Base-by-base conservation (phyloP, 345 rosid genomes). In the Cardamine chenopodiifolia region DNA sequence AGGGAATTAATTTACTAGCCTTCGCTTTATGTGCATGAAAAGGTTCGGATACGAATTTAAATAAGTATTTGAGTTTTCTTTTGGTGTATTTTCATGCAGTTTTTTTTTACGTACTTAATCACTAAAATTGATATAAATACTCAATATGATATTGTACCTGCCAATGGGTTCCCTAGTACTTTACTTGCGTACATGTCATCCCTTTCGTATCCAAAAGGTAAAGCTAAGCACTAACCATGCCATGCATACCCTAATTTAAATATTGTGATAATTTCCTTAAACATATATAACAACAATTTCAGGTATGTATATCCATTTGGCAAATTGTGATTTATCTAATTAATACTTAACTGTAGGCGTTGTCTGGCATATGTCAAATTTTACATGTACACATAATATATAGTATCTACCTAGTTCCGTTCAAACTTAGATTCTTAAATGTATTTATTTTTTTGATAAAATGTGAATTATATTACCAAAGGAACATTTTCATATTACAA, bases 161-260 rank as follows among this genome's bases (percentile, higher is more conserved):
- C 64, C 79, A 61, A 68, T 11, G 70, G 48, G 47, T 42, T 67
- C 69, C 48, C 37, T 68, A n/a, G 12, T 60, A 32, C 70, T 50
- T 69, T 61, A 5, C 47, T 69, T 59, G 34, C 32, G 50, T 69
- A 75, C 32, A 53, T 53, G 55, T 70, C 61, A 77, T 64, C 67
- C 70, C 67, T 70, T 70, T 76, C 80, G 66, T 76, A 76, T 63
- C 54, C 53, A 62, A 76, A 76, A 70, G 50, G 66, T 37, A 77
- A 77, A 70, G 80, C 50, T 64, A 70, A 70, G 71, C n/a, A 69
- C 80, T 59, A 60, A 68, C 55, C 11, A 61, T 39, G 18, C 63
- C 61, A 60, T 75, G 56, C 62, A 53, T 45, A 40, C 22, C 29
- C 68, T 37, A 67, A 58, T 26, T 35, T 48, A 18, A 45, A 2